Conservation (phyloP, 805 yeast species). For the Clavispora asparagi region DNA sequence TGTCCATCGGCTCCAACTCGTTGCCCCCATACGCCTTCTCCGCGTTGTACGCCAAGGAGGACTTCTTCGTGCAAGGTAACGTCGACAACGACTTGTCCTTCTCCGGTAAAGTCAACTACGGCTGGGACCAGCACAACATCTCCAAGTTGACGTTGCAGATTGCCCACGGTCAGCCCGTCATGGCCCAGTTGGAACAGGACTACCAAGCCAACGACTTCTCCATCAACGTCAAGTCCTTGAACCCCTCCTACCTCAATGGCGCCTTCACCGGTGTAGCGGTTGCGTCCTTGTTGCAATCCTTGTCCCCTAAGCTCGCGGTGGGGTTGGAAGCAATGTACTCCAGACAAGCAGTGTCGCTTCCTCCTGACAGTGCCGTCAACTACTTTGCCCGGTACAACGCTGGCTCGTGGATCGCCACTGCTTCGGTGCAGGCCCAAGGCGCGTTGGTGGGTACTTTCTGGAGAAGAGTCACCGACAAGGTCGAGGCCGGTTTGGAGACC, state of each 20-base stretch:
- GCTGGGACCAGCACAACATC: conserved; percentile 75
- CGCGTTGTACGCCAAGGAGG: conserved; percentile 83
- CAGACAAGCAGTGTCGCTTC: conserved; percentile 60
- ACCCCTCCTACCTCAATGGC: conserved; percentile 76
- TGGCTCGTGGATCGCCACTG: conserved; percentile 89
- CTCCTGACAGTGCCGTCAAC: conserved; percentile 85
- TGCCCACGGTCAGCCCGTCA: conserved; percentile 82
- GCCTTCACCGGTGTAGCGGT: conserved; percentile 88
- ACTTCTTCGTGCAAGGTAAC: conserved; percentile 83
- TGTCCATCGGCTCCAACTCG: conserved; percentile 78
- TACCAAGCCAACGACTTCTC: conserved; percentile 86
- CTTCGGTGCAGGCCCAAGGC: conserved; percentile 92
- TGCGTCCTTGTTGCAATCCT: conserved; percentile 84
- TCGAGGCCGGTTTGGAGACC: conserved; percentile 92
- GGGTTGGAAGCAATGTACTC: conserved; percentile 94
- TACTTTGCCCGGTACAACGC: conserved; percentile 87
- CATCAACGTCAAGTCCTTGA: conserved; percentile 82
- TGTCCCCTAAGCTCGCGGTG: conserved; percentile 75
- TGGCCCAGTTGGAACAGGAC: conserved; percentile 96
- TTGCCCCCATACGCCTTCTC: conserved; percentile 89
- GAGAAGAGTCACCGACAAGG: conserved; percentile 88
- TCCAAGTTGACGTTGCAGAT: conserved; percentile 86
- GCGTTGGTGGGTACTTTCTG: conserved; percentile 84
- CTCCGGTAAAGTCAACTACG: conserved; percentile 85
- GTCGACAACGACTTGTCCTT: conserved; percentile 81